Evolutionary conservation across 2,329 filamentous ascomycete species (phyloP), one percentile per base, ranked within the genome.

Genomic region (Penicillium sp.): DNA sequence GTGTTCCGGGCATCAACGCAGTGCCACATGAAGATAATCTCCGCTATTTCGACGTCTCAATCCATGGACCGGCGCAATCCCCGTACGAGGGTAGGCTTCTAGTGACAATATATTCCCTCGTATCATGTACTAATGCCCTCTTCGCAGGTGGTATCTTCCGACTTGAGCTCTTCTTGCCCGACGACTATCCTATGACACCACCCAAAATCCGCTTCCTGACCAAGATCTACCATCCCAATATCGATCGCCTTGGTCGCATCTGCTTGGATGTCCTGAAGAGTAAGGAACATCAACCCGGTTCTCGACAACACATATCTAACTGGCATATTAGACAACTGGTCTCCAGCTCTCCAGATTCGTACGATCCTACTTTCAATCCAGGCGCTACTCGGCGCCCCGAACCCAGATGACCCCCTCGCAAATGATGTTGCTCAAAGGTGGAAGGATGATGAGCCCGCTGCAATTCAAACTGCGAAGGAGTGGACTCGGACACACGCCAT

Each of bases 321-420:
- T 19, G 3, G 36, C 28, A 12, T 19, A 36, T 46, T 45, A 96
- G 91, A 92, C 71, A 99, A 99, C 79, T 99, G 93, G 93, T 97
- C 92, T 18, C 93, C 93, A 4, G 93, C 95, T 12, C 82, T 99
- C 28, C 93, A 99, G 73, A 99, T 99, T 68, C 86, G 93, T 57
- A 99, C 93, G 6, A 99, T 99, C 60, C 83, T 99, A n/a, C 84
- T 99, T 46, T 97, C 92, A 9, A 99, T 99, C 69, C 95, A 99
- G 73, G 93, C 93, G 42, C 81, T 99, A 19, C 84, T 99, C 12
- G 93, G 93, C 37, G 92, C 93, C 5, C 93, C 93, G 12, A 99
- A 99, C 73, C 93, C 95, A 27, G 93, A 99, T 65, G 93, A 99
- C 67, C 95, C 93, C n/a, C 82, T 99, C 35, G 95, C 93, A 41